These are phyloP conservation scores for Magnaporthiopsis rhizophila DNA, from an alignment of 2,329 filamentous ascomycete species.

Conservation along the genomic window DNA sequence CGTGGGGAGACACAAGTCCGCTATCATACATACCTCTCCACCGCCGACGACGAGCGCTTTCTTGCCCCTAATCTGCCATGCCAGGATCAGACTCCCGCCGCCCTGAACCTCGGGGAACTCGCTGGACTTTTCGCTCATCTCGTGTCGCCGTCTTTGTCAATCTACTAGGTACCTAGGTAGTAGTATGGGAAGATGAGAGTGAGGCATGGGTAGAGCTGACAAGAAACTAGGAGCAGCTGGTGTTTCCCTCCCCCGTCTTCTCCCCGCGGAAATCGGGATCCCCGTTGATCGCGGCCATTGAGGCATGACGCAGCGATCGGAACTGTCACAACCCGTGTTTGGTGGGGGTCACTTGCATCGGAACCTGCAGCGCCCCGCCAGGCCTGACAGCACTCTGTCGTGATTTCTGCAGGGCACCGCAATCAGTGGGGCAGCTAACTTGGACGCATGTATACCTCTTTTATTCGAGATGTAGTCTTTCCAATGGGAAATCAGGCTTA, in stretches of 20 bases:
- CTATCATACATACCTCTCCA: constrained; percentile 74
- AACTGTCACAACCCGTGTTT: not conserved
- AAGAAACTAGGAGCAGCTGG: no score
- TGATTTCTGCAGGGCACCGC: not conserved
- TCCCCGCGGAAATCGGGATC: not conserved
- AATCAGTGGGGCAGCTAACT: not conserved
- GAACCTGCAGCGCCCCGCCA: not conserved
- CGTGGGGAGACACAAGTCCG: not conserved
- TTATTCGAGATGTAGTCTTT: no score
- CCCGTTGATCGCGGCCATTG: not conserved
- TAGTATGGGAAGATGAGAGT: not conserved
- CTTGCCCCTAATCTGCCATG: constrained; percentile 90
- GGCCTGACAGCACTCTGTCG: not conserved
- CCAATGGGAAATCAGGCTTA: no score
- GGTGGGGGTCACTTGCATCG: not conserved
- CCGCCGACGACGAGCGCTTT: constrained; percentile 88
- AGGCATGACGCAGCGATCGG: not conserved
- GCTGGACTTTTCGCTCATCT: constrained; percentile 15
- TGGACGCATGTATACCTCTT: not conserved
- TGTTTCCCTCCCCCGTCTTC: not conserved
- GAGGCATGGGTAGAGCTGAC: not conserved
- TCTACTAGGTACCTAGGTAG: not conserved
- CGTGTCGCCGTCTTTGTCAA: not conserved
- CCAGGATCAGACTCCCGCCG: constrained; percentile 86
- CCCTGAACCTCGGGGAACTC: constrained; percentile 75